Percentiles rank a stretch among this genome's conserved stretches.
These are phyloP conservation scores for Candida montana DNA, from an alignment of 805 yeast species.

Conservation along the genomic window DNA sequence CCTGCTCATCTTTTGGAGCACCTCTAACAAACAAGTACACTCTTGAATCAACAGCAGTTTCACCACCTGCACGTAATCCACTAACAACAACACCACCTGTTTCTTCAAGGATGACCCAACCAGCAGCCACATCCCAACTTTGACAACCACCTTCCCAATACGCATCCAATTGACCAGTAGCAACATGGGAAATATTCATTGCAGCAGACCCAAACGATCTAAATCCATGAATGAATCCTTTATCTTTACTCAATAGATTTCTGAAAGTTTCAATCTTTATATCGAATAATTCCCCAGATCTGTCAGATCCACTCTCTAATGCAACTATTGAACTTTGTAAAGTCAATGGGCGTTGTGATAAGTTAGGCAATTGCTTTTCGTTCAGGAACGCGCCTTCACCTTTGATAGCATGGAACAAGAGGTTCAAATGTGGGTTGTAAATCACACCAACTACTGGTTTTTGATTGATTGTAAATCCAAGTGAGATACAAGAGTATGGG, in stretches of 20 bases:
- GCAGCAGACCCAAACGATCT: constrained; percentile 63
- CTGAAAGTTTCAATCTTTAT: constrained; percentile 44
- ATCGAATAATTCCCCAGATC: constrained; percentile 45
- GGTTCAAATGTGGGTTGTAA: constrained; percentile 54
- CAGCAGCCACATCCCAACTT: constrained; percentile 68
- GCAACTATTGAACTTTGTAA: constrained; percentile 51
- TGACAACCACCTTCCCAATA: constrained; percentile 72
- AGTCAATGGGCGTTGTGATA: constrained; percentile 31
- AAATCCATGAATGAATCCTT: constrained; percentile 57
- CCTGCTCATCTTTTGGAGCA: constrained; percentile 36
- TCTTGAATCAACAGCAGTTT: constrained; percentile 44
- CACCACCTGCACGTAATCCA: constrained; percentile 46
- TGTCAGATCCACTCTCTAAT: constrained; percentile 57
- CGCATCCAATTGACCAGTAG: constrained; percentile 52
- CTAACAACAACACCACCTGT: constrained; percentile 56
- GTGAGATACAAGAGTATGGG: constrained; percentile 57
- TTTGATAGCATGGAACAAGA: constrained; percentile 47
- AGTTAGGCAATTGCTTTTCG: constrained; percentile 31
- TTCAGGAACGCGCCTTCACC: constrained; percentile 54
- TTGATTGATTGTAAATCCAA: constrained; percentile 47
- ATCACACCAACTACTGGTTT: constrained; percentile 58
- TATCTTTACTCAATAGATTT: constrained; percentile 40
- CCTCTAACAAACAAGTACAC: constrained; percentile 57
- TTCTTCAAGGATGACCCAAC: constrained; percentile 56
- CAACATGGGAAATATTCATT: constrained; percentile 52